Base-by-base conservation (phyloP, 331 rosid species). In the Saraca asoca region DNA sequence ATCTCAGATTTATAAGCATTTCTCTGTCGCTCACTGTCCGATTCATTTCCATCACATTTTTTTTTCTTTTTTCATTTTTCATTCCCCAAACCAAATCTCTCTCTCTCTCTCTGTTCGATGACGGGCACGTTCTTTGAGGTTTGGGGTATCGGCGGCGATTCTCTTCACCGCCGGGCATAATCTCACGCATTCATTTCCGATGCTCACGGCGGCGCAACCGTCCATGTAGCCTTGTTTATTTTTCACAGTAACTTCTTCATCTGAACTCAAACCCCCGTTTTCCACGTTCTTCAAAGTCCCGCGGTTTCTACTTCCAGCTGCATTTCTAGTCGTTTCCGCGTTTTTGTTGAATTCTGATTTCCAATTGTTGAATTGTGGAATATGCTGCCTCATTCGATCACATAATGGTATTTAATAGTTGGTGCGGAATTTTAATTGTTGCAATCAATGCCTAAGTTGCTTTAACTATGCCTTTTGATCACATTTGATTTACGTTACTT, bases 131-230 rank as follows among this genome's bases (percentile, higher is more conserved):
- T 61, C 64, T 50, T 37, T 56, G 11, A 19, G 61, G 20, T 54
- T 35, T 64, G 67, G 19, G 12, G 7, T 9, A 51, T 79, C 78
- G 49, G 78, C 82, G 84, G 84, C 73, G 72, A 69, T 53, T 69
- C 24, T 17, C 5, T 51, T 50, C 75, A 17, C 55, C 74, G 79
- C 69, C 70, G 82, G 75, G 44, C 29, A 34, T 65, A 68, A 63
- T 19, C 70, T 63, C 43, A 0, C 18, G 38, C 16, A 14, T 9
- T 14, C 51, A 56, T 44, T 4, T 5, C 6, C 9, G 46, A 15
- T 35, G 12, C 18, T 9, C 16, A 19, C 70, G 65, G 56, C 24
- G 48, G 50, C 59, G 44, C 11, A 51, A 38, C 51, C 41, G n/a
- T 37, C 33, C 33, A 46, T 65, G 68, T 8, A 55, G 57, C 73